These are phyloP conservation scores for Cordyceps tenuipes DNA, from an alignment of 2,329 filamentous ascomycete species.

Conservation along the genomic window DNA sequence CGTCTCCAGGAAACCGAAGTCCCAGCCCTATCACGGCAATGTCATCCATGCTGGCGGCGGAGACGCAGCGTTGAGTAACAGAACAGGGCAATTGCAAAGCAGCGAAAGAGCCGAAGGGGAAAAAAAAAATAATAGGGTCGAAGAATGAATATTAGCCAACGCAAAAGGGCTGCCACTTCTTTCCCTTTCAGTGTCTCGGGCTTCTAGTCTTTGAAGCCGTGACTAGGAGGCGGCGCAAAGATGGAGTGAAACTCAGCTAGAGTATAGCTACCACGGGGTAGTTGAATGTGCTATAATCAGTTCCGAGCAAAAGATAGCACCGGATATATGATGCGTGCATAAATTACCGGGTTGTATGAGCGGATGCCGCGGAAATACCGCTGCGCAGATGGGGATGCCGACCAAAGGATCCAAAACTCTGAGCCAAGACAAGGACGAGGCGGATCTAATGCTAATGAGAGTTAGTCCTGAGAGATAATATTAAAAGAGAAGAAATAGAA, in stretches of 20 bases:
- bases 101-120: not conserved
- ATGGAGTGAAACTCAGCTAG: not conserved
- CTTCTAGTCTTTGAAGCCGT: not conserved
- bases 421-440: not conserved
- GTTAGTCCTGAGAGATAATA: too few relatives aligned
- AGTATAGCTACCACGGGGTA: not conserved
- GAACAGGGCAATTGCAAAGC: not conserved
- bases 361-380: not conserved
- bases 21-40: slow-evolving; percentile 45
- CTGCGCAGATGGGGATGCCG: not conserved
- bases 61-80: not conserved
- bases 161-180: not conserved
- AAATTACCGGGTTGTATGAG: not conserved
- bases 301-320: not conserved
- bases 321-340: not conserved
- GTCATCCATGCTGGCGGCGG: slow-evolving; percentile 26
- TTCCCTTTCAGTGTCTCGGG: not conserved
- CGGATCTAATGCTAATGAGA: too few relatives aligned
- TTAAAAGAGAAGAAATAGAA: too few relatives aligned
- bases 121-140: not conserved
- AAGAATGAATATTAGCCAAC: not conserved
- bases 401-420: not conserved
- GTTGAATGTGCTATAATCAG: not conserved
- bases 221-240: not conserved
- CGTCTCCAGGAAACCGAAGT: slow-evolving; percentile 43